Base-by-base conservation (phyloP, 1,284 basidiomycete genomes). In the Marasmius fiardii region DNA sequence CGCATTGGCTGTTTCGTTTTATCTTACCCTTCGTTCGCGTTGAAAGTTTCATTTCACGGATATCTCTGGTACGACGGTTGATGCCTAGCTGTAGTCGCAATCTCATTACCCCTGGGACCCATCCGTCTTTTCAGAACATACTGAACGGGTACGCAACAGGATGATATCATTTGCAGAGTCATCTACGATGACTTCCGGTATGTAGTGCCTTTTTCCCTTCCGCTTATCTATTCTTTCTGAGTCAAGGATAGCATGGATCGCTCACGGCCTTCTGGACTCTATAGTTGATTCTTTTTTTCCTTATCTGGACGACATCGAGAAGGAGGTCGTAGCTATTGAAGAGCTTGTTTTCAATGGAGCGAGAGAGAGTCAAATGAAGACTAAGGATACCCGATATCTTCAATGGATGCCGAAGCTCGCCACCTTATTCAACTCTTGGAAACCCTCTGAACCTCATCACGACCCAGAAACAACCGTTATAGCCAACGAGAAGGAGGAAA, bases 211-310 rank as follows among this genome's bases (percentile, higher is more conserved):
- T 28, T 37, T 54, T 18, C 51, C 21, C 23, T 16, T 21, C 20
- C n/a, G 16, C 18, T 14, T 6, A 18, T 26, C 39, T 23, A 31
- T 53, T n/a, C 14, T 43, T 10, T 26, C 26, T 50, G 21, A 53
- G 10, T 50, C 41, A 23, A 50, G 43, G 21, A 47, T 66, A 92
- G 93, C 96, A 68, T 98, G 94, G 94, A 93, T 98, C 61, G 93
- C 93, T 0, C 94, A 98, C 69, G 92, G 90, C 16, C 79, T 98
- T 52, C 78, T 98, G 66, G 95, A 98, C 67, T 96, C 94, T 1
- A 86, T 98, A 51, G 93, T 98, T 31, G 95, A 98, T 68, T 87
- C 93, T 1, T 97, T 97, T 73, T 93, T 95, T 70, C 95, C 95
- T 1, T 79, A 94, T 55, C 76, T 96, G 49, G 81, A 88, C 53